Percentiles rank a stretch among this genome's conserved stretches.
Evolutionary conservation across 83 land plant genomes (phyloP).

Genomic region (Picea abies): DNA sequence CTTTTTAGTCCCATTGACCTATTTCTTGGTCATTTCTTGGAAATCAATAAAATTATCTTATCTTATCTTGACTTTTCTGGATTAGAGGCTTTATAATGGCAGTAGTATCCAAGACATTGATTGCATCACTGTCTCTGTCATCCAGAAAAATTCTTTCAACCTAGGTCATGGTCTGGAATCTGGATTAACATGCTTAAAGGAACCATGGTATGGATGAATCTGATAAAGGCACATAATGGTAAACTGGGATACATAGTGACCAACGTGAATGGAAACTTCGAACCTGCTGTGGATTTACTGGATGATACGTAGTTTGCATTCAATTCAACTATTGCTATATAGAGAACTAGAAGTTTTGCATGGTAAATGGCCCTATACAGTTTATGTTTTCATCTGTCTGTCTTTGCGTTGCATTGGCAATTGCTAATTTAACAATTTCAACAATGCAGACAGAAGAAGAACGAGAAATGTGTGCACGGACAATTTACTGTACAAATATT

Average conservation of each 20-base stretch:
- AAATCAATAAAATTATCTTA: too few relatives aligned
- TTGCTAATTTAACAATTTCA: too few relatives aligned
- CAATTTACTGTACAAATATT: conserved; percentile 98
- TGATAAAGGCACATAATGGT: background rate
- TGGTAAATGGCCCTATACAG: background rate
- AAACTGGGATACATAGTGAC: background rate
- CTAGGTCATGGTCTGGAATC: background rate
- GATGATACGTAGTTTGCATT: background rate
- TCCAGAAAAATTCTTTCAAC: background rate
- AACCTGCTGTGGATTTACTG: background rate
- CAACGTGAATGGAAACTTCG: background rate
- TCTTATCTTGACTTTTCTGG: too few relatives aligned
- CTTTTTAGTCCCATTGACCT: too few relatives aligned
- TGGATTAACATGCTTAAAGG: background rate
- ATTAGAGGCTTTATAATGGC: too few relatives aligned
- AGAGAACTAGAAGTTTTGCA: too few relatives aligned
- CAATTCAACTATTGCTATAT: background rate
- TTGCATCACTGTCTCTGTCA: background rate
- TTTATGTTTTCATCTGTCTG: too few relatives aligned
- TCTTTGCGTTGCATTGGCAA: too few relatives aligned
- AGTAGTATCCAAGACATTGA: background rate
- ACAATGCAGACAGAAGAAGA: conserved; percentile 86
- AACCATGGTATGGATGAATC: too few relatives aligned
- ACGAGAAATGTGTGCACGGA: conserved; percentile 97
- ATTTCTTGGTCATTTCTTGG: too few relatives aligned